A percentile compares a stretch with the other conserved stretches of the same genome.
Conservation (phyloP, 176 grass and related monocot species). For the Tillandsia leiboldiana region DNA sequence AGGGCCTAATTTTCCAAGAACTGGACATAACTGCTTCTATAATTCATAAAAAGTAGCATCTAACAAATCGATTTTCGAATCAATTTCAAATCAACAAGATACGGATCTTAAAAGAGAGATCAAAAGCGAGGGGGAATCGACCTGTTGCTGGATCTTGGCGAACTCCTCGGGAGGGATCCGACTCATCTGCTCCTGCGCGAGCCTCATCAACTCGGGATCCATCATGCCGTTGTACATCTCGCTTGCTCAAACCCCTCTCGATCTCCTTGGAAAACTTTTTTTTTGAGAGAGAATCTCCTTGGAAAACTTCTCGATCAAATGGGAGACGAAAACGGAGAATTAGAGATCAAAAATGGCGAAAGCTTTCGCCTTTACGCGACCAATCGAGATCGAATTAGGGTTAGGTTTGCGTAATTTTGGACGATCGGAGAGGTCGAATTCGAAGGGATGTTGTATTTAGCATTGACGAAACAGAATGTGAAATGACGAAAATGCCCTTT, state of each 20-base stretch:
- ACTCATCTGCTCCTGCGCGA: conserved; percentile 98
- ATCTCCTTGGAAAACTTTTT: conserved; percentile 8
- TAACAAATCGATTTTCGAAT: not conserved
- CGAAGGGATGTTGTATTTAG: no score
- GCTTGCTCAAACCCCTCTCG: not conserved
- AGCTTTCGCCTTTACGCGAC: not conserved
- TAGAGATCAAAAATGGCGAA: not conserved
- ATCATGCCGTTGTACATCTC: conserved; percentile 60
- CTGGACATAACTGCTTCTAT: no score
- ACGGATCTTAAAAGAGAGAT: not conserved
- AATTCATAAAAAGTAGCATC: not conserved
- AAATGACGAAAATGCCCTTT: no score
- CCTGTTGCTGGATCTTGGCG: conserved; percentile 92
- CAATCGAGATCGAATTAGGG: no score
- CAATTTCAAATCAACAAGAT: not conserved
- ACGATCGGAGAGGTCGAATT: no score
- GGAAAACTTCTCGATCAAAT: conserved; percentile 3
- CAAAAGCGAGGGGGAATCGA: not conserved
- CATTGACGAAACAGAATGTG: no score
- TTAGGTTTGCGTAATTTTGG: no score
- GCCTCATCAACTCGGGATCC: conserved; percentile 80
- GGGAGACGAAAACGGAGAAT: not conserved
- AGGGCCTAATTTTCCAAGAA: no score
- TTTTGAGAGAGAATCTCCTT: not conserved
- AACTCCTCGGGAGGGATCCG: conserved; percentile 78